These are phyloP conservation scores for Rhodamnia rubescens DNA, from an alignment of 345 rosid genomes.

Conservation along the genomic window DNA sequence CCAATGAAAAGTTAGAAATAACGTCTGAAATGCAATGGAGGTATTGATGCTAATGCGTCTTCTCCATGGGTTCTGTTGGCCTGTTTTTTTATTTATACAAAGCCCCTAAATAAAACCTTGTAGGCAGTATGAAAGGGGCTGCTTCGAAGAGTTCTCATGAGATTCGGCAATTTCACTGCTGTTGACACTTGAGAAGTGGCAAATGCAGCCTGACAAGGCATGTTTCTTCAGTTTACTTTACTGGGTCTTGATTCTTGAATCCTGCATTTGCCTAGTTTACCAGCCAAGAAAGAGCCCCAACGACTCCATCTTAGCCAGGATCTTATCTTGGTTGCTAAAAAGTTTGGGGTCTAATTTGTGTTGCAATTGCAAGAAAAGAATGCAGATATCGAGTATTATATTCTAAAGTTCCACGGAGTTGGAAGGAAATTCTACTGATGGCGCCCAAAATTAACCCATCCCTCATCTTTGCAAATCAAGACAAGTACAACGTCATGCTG, in stretches of 20 bases:
- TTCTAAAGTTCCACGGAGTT: background rate
- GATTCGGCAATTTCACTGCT: background rate
- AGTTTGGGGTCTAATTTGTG: background rate
- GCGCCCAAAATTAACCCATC: background rate
- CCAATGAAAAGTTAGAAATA: background rate
- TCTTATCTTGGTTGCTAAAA: too few relatives aligned
- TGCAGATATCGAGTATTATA: background rate
- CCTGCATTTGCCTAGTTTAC: background rate
- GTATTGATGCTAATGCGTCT: background rate
- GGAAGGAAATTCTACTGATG: background rate
- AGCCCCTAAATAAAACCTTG: constrained; percentile 8
- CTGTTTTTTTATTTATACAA: constrained; percentile 2
- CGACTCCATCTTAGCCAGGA: too few relatives aligned
- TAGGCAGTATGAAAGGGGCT: background rate
- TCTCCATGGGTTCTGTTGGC: background rate
- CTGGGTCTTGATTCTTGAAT: background rate
- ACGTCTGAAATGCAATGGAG: background rate
- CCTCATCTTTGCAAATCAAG: background rate
- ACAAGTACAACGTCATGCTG: background rate
- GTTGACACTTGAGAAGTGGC: background rate
- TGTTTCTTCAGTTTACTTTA: background rate
- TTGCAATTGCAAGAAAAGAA: background rate
- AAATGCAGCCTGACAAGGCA: background rate
- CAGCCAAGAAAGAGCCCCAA: too few relatives aligned
- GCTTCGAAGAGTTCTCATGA: background rate